Evolutionary conservation across 2,329 filamentous ascomycete genomes (phyloP).

Genomic region (Cordyceps pruinosa): DNA sequence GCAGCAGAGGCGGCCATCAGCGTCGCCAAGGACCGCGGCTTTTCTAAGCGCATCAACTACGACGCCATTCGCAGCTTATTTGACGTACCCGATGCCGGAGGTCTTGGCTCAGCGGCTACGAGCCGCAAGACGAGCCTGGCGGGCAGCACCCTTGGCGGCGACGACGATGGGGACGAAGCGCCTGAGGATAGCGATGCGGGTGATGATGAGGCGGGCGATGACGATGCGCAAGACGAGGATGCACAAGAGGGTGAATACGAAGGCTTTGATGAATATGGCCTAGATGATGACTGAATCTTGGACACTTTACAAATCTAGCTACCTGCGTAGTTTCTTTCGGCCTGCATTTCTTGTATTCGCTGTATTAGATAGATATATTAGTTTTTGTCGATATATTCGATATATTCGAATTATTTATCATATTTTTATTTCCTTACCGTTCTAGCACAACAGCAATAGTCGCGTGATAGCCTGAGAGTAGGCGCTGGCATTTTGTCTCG

Average conservation of each 20-base stretch:
- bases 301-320: neutral
- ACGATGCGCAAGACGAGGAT: constrained; percentile 28
- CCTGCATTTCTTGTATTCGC: too few relatives aligned
- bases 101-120: constrained; percentile 44
- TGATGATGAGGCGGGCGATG: constrained; percentile 30
- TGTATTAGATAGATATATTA: too few relatives aligned
- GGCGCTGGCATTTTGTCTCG: too few relatives aligned
- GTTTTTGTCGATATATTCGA: too few relatives aligned
- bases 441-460: too few relatives aligned
- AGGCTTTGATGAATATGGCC: constrained; percentile 29
- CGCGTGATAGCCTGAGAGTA: too few relatives aligned
- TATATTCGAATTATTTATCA: too few relatives aligned
- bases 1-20: constrained; percentile 63
- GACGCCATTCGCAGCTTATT: constrained; percentile 54
- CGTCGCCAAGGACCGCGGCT: constrained; percentile 60
- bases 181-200: constrained; percentile 31
- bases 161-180: constrained; percentile 27
- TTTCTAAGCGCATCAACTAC: constrained; percentile 72
- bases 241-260: constrained; percentile 24
- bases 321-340: too few relatives aligned
- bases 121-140: constrained; percentile 37
- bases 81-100: constrained; percentile 36
- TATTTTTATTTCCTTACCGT: too few relatives aligned
- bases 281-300: constrained; percentile 20
- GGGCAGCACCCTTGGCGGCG: constrained; percentile 29